Base-by-base conservation (phyloP, 2,329 filamentous ascomycete species). In the Pyrenochaeta sp. region DNA sequence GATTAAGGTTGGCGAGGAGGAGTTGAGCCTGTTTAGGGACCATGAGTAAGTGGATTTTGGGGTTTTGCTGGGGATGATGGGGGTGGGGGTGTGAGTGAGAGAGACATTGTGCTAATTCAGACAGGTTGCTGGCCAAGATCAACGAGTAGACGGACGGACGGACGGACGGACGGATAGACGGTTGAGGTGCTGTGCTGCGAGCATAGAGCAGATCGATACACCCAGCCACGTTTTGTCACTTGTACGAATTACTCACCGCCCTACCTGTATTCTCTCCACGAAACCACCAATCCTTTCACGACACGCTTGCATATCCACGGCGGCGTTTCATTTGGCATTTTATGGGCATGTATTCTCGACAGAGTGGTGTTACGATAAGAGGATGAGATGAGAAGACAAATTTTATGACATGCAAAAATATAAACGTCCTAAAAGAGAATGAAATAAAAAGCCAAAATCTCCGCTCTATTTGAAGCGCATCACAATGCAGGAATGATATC, bases 1-100 rank as follows among this genome's bases (percentile, higher is more conserved):
- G 56, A 86, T 99, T 74, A 97, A 97, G 85, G 90, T 97, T 63
- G 94, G 93, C 62, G 93, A 99, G 66, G 91, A 97, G 61, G 94
- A 99, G 79, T 97, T 85, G 81, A 86, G 88, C 55, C 85, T 99
- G 57, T 99, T 96, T 88, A 85, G 94, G 68, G 94, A 99, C 77
- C 89, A 91, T 80, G 94, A 99, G 93, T 97, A 86, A 78, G 92
- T 88, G 32, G n/a, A 23, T 17, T 11, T 29, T 29, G 13, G 27
- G 5, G 6, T 21, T 14, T 21, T 15, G 19, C n/a, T n/a, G n/a
- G n/a, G n/a, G n/a, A n/a, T n/a, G n/a, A n/a, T n/a, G n/a, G n/a
- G 11, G 15, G 19, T 34, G 15, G 3, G 22, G 22, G 22, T 7
- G 22, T 24, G 22, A n/a, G n/a, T n/a, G n/a, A n/a, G n/a, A n/a